Conservation (phyloP, 2,329 filamentous ascomycete species). For the Paecilomyces niveus region DNA sequence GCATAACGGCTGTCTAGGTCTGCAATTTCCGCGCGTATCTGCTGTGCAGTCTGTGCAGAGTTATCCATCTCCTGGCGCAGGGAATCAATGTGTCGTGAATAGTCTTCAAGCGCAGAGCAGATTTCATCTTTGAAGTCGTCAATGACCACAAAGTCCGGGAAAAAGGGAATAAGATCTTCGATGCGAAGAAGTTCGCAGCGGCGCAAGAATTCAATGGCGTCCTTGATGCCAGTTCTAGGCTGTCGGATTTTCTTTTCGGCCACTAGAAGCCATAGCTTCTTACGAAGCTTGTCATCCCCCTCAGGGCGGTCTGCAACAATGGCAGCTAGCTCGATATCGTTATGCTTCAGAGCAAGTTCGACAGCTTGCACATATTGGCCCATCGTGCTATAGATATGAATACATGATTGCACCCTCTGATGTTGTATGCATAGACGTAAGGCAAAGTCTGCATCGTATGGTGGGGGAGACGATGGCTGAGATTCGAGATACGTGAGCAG, state of each 20-base stretch:
- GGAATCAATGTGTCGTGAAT: constrained; percentile 80
- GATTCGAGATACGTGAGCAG: constrained; percentile 84
- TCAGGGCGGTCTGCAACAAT: constrained; percentile 79
- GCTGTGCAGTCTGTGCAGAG: constrained; percentile 74
- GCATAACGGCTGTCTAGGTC: constrained; percentile 83
- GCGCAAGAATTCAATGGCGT: constrained; percentile 87
- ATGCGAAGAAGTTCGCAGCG: constrained; percentile 88
- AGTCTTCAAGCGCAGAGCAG: constrained; percentile 85
- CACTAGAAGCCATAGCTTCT: constrained; percentile 91
- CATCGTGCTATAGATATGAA: constrained; percentile 97
- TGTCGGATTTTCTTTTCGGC: constrained; percentile 84
- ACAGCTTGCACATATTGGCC: constrained; percentile 89
- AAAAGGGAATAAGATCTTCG: constrained; percentile 95
- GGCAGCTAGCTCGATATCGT: constrained; percentile 82
- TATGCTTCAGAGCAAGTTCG: constrained; percentile 81
- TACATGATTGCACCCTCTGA: constrained; percentile 84
- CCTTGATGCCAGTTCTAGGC: constrained; percentile 78
- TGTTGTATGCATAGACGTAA: constrained; percentile 92
- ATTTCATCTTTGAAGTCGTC: constrained; percentile 99
- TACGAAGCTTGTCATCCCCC: constrained; percentile 71
- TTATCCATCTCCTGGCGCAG: constrained; percentile 95
- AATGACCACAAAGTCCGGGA: constrained; percentile 96
- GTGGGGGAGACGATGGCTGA: constrained; percentile 75
- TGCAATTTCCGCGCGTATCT: constrained; percentile 85
- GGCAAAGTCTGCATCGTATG: constrained; percentile 93